These are phyloP conservation scores for Lasiodiplodia gonubiensis DNA, from an alignment of 2,329 filamentous ascomycete genomes.

Conservation along the genomic window DNA sequence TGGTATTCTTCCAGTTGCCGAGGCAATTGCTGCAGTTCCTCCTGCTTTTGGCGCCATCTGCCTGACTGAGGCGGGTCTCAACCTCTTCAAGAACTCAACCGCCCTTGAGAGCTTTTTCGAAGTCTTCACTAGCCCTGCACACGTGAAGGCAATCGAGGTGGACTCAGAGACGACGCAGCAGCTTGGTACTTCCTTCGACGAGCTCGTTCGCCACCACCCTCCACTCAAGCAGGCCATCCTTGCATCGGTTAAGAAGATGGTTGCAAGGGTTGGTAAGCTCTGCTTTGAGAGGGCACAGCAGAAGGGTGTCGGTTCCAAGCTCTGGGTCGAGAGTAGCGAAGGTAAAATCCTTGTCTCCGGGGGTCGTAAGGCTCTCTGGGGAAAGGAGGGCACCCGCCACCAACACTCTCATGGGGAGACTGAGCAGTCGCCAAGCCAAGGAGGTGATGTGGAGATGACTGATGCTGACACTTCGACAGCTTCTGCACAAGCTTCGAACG, in stretches of 20 bases:
- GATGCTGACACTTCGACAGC: constrained; percentile 49
- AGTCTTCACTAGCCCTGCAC: constrained; percentile 91
- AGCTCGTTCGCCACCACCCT: constrained; percentile 92
- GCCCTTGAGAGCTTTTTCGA: constrained; percentile 89
- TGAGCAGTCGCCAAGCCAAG: constrained; percentile 7
- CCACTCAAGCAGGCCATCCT: constrained; percentile 79
- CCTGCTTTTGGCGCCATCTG: constrained; percentile 92
- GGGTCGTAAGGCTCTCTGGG: constrained; percentile 52
- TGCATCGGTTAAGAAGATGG: constrained; percentile 86
- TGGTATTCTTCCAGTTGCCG: constrained; percentile 83
- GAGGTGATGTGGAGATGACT: constrained; percentile 68
- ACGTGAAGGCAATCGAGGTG: constrained; percentile 81
- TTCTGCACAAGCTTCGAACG: constrained; percentile 10
- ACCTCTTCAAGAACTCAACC: constrained; percentile 80
- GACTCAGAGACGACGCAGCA: constrained; percentile 74
- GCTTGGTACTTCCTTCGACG: constrained; percentile 87
- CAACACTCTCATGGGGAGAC: constrained; percentile 31
- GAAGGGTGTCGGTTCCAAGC: constrained; percentile 76
- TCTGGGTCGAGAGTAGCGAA: constrained; percentile 67
- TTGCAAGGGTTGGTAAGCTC: constrained; percentile 77
- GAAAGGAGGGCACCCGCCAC: constrained; percentile 47
- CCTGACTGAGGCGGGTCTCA: constrained; percentile 84
- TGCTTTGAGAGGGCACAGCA: constrained; percentile 72
- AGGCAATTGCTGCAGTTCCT: constrained; percentile 86
- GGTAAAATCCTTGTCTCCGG: constrained; percentile 67